phyloP scores from a whole-genome alignment of 306 rosid species.

The Cucumis sativus region DNA sequence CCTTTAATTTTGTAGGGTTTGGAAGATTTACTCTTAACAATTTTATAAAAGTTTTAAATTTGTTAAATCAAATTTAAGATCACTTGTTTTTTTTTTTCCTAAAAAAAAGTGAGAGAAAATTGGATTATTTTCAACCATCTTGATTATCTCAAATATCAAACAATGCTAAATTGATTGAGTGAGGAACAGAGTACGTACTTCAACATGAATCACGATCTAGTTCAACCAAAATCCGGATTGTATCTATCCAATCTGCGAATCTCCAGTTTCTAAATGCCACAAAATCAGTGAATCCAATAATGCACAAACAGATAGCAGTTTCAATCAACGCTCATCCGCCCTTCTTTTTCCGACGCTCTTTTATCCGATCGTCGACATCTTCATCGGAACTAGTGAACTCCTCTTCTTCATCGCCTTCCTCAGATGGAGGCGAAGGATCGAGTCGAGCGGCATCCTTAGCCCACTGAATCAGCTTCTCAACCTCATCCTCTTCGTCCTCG shows the following conservation, averaged over 20 bases:
- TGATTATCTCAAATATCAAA: no score
- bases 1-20: no score
- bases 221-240: background rate
- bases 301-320: background rate
- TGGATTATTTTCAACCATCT: no score
- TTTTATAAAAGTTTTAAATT: no score
- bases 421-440: conserved; percentile 70
- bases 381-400: conserved; percentile 1
- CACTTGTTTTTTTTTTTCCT: no score
- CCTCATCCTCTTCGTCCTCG: conserved; percentile 40
- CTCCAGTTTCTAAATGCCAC: background rate
- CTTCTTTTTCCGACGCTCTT: background rate
- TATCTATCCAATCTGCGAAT: background rate
- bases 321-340: background rate
- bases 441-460: conserved; percentile 89
- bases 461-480: conserved; percentile 65
- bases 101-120: no score
- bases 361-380: background rate
- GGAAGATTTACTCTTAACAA: no score
- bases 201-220: background rate
- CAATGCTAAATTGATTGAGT: background rate
- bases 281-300: background rate
- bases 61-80: no score
- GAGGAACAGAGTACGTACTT: background rate
- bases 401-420: conserved; percentile 19